phyloP scores from a whole-genome alignment of 78 protist species.

The Dictyostelium intermedium region DNA sequence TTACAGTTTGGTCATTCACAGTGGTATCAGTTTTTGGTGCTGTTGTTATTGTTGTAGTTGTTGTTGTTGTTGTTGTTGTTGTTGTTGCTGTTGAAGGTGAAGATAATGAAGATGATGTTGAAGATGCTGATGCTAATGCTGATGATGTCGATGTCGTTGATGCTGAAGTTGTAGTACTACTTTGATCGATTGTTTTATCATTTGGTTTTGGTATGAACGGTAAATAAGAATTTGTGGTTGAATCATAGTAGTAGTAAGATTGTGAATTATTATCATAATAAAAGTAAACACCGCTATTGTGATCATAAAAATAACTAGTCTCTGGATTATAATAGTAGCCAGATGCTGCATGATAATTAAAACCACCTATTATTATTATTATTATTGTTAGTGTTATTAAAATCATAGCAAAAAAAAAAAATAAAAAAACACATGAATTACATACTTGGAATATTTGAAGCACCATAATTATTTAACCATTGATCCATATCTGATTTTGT shows the following conservation, averaged over 20 bases:
- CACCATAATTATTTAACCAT: conserved; percentile 45
- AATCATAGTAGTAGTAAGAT: conserved; percentile 27
- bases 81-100: background rate
- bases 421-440: too few relatives aligned
- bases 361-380: conserved; percentile 37
- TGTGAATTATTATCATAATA: conserved; percentile 33
- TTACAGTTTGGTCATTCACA: background rate
- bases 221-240: conserved; percentile 1
- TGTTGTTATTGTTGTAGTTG: background rate
- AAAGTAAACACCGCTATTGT: background rate
- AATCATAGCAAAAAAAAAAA: too few relatives aligned
- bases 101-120: background rate
- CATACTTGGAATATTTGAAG: background rate
- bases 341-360: background rate
- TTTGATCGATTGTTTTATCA: background rate
- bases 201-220: conserved; percentile 13
- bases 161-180: background rate
- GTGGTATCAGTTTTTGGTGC: background rate
- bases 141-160: background rate
- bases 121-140: background rate
- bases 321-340: conserved; percentile 37
- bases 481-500: conserved; percentile 9
- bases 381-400: background rate
- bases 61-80: background rate
- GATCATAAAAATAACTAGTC: conserved; percentile 40